Conservation (phyloP, 495 filamentous ascomycete species). For the Amniculicola lignicola region DNA sequence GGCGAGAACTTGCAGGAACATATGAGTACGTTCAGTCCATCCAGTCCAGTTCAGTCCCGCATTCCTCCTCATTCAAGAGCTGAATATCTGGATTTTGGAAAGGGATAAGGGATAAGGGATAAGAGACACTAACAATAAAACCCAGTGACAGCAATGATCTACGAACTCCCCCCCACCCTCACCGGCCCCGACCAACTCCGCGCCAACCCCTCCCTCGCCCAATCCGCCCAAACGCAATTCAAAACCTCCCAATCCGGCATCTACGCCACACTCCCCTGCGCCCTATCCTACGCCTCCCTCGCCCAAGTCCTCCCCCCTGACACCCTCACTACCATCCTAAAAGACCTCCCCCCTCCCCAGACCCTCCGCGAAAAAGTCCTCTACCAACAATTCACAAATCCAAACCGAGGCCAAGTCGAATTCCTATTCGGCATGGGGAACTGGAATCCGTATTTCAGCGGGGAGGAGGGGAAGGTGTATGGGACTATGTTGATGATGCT, state of each 20-base stretch:
- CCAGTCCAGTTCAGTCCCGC: no score
- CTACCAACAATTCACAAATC: slow-evolving; percentile 39
- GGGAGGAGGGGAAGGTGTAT: slow-evolving; percentile 49
- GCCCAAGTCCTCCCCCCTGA: slow-evolving; percentile 38
- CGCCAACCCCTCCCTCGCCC: slow-evolving; percentile 35
- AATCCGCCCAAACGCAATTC: slow-evolving; percentile 37
- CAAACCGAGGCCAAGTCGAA: slow-evolving; percentile 50
- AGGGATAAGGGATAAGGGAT: no score
- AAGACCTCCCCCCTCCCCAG: not conserved
- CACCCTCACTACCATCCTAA: slow-evolving; percentile 13
- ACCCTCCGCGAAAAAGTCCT: slow-evolving; percentile 29
- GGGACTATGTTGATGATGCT: slow-evolving; percentile 54
- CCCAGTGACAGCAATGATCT: slow-evolving; percentile 45
- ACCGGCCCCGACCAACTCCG: slow-evolving; percentile 46
- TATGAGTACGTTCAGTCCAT: slow-evolving; percentile 42
- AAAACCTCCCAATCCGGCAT: slow-evolving; percentile 38
- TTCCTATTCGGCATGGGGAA: slow-evolving; percentile 44
- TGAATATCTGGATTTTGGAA: no score
- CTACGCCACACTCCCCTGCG: slow-evolving; percentile 42
- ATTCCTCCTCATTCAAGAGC: no score
- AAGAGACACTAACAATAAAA: no score
- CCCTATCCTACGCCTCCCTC: slow-evolving; percentile 50
- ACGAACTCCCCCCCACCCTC: slow-evolving; percentile 47
- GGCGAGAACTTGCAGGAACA: slow-evolving; percentile 51
- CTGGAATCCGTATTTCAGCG: slow-evolving; percentile 46